phyloP scores from a whole-genome alignment of 345 rosid genomes.

The Raphanus raphanistrum region DNA sequence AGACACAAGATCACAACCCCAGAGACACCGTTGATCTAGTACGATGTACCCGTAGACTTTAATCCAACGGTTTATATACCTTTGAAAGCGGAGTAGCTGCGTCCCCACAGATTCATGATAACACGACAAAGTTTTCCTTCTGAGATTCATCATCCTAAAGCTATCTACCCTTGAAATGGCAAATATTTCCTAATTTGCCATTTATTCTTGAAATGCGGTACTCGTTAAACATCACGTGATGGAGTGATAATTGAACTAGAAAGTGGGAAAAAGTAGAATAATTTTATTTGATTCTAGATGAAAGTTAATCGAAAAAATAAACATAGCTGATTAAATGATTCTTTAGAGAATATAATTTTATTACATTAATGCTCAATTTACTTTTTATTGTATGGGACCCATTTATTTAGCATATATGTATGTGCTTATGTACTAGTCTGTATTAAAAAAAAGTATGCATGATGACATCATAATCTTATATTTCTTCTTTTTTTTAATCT shows the following conservation, averaged over 20 bases:
- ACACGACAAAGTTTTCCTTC: slow-evolving; percentile 51
- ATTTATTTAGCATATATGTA: background rate
- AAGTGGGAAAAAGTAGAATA: background rate
- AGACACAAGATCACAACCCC: background rate
- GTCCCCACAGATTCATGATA: slow-evolving; percentile 39
- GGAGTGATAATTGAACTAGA: slow-evolving; percentile 19
- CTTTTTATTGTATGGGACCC: background rate
- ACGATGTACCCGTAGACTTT: background rate
- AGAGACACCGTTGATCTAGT: slow-evolving; percentile 12
- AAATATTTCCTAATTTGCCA: slow-evolving; percentile 50
- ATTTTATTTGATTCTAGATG: background rate
- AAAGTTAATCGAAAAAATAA: background rate
- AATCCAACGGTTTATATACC: slow-evolving; percentile 37
- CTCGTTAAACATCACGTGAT: slow-evolving; percentile 51
- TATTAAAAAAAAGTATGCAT: background rate
- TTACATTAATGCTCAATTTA: background rate
- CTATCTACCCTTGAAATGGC: slow-evolving; percentile 10
- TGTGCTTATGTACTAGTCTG: background rate
- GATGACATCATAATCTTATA: background rate
- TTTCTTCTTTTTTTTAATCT: too few species aligned
- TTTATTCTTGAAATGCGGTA: slow-evolving; percentile 40
- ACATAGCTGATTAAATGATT: background rate
- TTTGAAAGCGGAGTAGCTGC: background rate
- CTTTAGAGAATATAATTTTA: background rate
- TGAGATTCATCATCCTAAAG: background rate